Evolutionary conservation across 495 filamentous ascomycete species (phyloP).

Genomic region (Aspergillus conjunctus): DNA sequence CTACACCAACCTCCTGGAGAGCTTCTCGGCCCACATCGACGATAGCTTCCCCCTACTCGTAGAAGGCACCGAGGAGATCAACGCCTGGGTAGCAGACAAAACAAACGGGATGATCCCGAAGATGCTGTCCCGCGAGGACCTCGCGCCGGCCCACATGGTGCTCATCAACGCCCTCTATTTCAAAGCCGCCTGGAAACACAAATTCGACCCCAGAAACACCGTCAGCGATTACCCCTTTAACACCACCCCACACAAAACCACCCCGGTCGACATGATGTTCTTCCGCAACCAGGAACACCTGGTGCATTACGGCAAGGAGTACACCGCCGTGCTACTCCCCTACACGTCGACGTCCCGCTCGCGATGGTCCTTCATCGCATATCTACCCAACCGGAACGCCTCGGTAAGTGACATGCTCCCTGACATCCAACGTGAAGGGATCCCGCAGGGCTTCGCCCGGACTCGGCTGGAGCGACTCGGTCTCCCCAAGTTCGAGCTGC

Average conservation of each 20-base stretch:
- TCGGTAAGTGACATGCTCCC: neutral
- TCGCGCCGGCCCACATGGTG: conserved; percentile 3
- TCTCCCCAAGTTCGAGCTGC: conserved; percentile 7
- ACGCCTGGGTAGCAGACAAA: neutral
- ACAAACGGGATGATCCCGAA: neutral
- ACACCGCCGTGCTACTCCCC: conserved; percentile 5
- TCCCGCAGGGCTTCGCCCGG: neutral
- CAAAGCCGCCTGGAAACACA: conserved; percentile 1
- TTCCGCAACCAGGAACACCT: neutral
- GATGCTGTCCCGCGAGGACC: neutral
- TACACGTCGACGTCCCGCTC: neutral
- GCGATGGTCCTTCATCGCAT: conserved; percentile 6
- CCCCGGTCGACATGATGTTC: conserved; percentile 10
- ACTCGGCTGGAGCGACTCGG: neutral
- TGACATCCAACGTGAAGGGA: neutral
- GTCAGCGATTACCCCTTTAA: neutral
- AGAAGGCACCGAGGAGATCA: neutral
- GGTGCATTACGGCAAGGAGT: neutral
- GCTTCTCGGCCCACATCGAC: neutral
- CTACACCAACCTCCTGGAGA: neutral
- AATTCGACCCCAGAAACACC: neutral
- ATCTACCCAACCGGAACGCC: neutral
- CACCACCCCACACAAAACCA: neutral
- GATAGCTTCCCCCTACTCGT: neutral
- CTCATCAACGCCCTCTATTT: conserved; percentile 8